These are phyloP conservation scores for Priceomyces fermenticarens DNA, from an alignment of 805 yeast genomes.

Conservation along the genomic window DNA sequence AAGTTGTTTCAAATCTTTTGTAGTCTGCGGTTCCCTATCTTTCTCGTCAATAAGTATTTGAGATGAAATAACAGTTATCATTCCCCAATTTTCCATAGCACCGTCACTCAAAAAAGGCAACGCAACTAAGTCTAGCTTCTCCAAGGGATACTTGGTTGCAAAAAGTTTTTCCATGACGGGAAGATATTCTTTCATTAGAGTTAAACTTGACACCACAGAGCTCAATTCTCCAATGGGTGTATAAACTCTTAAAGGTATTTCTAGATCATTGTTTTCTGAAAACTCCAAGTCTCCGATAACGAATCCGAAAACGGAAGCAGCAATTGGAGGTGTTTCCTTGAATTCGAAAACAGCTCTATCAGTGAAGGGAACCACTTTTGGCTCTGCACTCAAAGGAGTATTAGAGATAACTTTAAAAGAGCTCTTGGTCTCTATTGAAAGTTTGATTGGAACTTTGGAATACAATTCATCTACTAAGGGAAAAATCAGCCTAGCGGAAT, in stretches of 20 bases:
- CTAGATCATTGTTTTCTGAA: conserved; percentile 16
- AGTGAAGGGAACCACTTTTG: conserved; percentile 13
- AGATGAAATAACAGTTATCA: conserved; percentile 57
- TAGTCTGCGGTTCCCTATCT: conserved; percentile 17
- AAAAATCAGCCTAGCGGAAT: conserved; percentile 56
- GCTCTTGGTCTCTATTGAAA: conserved; percentile 45
- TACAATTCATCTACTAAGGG: conserved; percentile 69
- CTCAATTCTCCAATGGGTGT: conserved; percentile 52
- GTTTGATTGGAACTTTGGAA: conserved; percentile 49
- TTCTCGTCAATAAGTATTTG: conserved; percentile 33
- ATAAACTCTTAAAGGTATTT: conserved; percentile 49
- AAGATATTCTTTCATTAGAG: conserved; percentile 43
- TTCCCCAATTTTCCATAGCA: conserved; percentile 79
- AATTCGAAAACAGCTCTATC: conserved; percentile 40
- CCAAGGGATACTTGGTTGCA: conserved; percentile 49
- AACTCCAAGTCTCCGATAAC: conserved; percentile 65
- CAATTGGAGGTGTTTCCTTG: conserved; percentile 54
- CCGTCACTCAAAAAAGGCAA: conserved; percentile 72
- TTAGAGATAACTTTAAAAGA: conserved; percentile 54
- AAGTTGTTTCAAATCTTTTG: conserved; percentile 47
- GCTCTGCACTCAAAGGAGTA: conserved; percentile 26
- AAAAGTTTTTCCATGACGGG: conserved; percentile 48
- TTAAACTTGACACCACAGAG: conserved; percentile 49
- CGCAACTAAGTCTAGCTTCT: conserved; percentile 64
- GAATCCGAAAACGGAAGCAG: conserved; percentile 65